A percentile compares a stretch with the other conserved stretches of the same genome.
Evolutionary conservation across 2,329 filamentous ascomycete genomes (phyloP).

Genomic region (Thielaviopsis populi): DNA sequence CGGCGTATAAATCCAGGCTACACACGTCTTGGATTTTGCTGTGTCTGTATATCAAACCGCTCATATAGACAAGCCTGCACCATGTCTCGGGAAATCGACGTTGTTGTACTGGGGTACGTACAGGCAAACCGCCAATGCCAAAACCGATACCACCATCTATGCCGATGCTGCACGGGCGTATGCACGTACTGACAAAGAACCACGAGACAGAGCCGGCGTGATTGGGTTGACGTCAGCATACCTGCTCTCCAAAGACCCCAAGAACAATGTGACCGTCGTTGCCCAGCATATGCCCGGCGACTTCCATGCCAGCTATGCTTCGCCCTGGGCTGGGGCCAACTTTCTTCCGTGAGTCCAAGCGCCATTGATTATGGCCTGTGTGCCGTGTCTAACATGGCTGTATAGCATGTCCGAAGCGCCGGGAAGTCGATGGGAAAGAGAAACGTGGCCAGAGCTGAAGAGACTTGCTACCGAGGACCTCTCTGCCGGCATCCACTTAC

Average conservation of each 20-base stretch:
- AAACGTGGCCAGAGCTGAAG: conserved; percentile 49
- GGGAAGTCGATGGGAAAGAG: conserved; percentile 42
- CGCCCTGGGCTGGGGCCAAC: conserved; percentile 78
- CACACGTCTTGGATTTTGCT: too few species aligned
- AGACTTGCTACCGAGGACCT: conserved; percentile 48
- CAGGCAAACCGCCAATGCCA: not conserved
- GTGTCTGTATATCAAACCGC: not conserved
- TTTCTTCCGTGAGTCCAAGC: conserved; percentile 46
- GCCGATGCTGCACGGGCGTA: not conserved
- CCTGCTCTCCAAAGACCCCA: conserved; percentile 31
- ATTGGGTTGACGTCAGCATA: conserved; percentile 37
- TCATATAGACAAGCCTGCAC: not conserved
- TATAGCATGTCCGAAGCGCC: conserved; percentile 32
- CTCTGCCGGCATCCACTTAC: conserved; percentile 69
- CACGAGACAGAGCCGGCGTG: conserved; percentile 30
- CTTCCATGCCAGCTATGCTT: conserved; percentile 81
- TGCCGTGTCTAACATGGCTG: not conserved
- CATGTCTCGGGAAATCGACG: conserved; percentile 12
- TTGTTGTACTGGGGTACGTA: conserved; percentile 16
- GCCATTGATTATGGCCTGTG: not conserved
- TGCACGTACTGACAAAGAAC: conserved; percentile 1
- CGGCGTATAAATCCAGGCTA: not conserved
- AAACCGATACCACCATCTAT: not conserved
- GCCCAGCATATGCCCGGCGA: conserved; percentile 90
- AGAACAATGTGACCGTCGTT: conserved; percentile 48